Evolutionary conservation across 768 basidiomycete species (phyloP).

Genomic region (Serendipita indica): DNA sequence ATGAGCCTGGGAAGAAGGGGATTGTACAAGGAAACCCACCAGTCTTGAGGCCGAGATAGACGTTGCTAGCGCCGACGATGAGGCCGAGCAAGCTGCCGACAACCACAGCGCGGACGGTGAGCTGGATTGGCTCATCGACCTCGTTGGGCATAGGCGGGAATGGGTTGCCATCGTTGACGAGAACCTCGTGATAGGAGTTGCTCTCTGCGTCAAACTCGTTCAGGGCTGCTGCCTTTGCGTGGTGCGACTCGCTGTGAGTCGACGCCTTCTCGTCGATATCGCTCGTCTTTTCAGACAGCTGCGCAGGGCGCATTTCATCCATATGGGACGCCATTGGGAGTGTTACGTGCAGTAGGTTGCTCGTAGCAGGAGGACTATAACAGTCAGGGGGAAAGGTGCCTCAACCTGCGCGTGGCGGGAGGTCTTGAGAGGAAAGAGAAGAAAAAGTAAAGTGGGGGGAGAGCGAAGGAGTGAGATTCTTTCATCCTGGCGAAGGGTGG

Average conservation of each 20-base stretch:
- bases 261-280: neutral
- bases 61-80: conserved; percentile 45
- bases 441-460: neutral
- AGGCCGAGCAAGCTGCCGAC: conserved; percentile 39
- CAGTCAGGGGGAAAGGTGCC: neutral
- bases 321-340: conserved; percentile 3
- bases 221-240: neutral
- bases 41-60: conserved; percentile 55
- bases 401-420: conserved; percentile 1
- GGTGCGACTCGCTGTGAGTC: neutral
- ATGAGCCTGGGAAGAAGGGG: neutral
- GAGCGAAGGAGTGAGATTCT: neutral
- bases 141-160: conserved; percentile 41
- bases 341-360: neutral
- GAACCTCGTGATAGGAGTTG: neutral
- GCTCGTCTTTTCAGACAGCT: neutral
- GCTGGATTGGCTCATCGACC: conserved; percentile 34
- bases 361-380: neutral
- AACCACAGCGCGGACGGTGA: conserved; percentile 36
- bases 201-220: conserved; percentile 9
- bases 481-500: too few species aligned
- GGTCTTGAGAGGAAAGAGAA: neutral
- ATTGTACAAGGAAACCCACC: conserved; percentile 21
- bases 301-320: neutral
- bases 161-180: conserved; percentile 21